A percentile compares a stretch with the other conserved stretches of the same genome.
These are phyloP conservation scores for Prunella vulgaris DNA, from an alignment of 257 asterid genomes.

Conservation along the genomic window DNA sequence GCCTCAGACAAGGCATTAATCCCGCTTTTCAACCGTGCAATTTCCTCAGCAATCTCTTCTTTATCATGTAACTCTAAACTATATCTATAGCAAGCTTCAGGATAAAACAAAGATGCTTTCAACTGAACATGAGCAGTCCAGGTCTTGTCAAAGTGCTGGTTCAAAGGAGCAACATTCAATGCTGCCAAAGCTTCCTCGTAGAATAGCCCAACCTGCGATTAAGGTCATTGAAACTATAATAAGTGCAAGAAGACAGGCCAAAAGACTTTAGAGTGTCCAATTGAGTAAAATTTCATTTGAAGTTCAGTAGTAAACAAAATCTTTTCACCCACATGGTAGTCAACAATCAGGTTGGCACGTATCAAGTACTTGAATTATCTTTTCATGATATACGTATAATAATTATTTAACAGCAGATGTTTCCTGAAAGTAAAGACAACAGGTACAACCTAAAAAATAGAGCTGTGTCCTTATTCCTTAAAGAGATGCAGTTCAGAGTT, in stretches of 20 bases:
- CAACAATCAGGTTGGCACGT: slow-evolving; percentile 2
- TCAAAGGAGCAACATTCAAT: slow-evolving; percentile 63
- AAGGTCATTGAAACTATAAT: slow-evolving; percentile 19
- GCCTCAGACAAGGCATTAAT: slow-evolving; percentile 61
- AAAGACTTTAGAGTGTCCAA: background rate
- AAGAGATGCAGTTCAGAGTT: background rate
- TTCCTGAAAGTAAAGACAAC: background rate
- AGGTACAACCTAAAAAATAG: background rate
- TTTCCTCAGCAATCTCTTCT: slow-evolving; percentile 97
- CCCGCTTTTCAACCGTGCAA: slow-evolving; percentile 93
- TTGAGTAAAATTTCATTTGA: background rate
- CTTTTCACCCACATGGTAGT: slow-evolving; percentile 7
- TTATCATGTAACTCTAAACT: slow-evolving; percentile 89
- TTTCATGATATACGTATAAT: background rate
- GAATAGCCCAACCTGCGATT: slow-evolving; percentile 70
- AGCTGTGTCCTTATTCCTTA: background rate
- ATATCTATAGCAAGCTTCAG: slow-evolving; percentile 92
- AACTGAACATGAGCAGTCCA: slow-evolving; percentile 93
- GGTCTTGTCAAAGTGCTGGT: slow-evolving; percentile 84
- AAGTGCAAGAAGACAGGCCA: slow-evolving; percentile 5
- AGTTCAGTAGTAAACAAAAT: slow-evolving; percentile 10
- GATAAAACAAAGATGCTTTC: slow-evolving; percentile 87
- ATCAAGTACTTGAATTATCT: slow-evolving; percentile 10
- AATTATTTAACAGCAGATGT: background rate
- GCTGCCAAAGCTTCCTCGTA: slow-evolving; percentile 95